Base-by-base conservation (phyloP, 805 yeast species). In the Saccharomycopsis lassenensis region DNA sequence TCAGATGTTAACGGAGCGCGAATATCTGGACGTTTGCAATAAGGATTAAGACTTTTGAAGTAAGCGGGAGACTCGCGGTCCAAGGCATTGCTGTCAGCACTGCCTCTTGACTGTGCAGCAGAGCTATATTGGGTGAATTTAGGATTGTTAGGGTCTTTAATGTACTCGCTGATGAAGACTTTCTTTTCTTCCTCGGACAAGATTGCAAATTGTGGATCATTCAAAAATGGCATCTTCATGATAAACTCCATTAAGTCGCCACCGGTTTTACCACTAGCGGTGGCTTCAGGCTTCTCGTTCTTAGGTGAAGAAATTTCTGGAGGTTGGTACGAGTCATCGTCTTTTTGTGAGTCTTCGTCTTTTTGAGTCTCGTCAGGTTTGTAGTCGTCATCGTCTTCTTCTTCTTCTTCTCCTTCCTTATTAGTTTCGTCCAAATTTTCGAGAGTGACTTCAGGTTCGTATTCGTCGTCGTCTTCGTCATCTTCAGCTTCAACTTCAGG, bases 1-100 rank as follows among this genome's bases (percentile, higher is more conserved):
- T 62, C 69, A 0, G 56, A 52, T 1, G 72, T 54, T 72, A 78
- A 68, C 7, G 80, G 77, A 2, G 55, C 46, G 10, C 67, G 60
- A 26, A 79, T 53, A 48, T 78, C 75, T 1, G 84, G 79, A 50
- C 86, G 64, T 39, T 63, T 58, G 45, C 74, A 68, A 43, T 47
- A 64, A 30, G 70, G 67, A 41, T 67, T 67, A 8, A 35, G 26
- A 3, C 7, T 30, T 15, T 24, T 29, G 5, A 21, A 21, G 18
- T 24, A 21, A 12, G 22, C 24, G n/a, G n/a, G n/a, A n/a, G n/a
- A n/a, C n/a, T n/a, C n/a, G n/a, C n/a, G n/a, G n/a, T n/a, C n/a
- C n/a, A n/a, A n/a, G n/a, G n/a, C n/a, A n/a, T n/a, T n/a, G n/a
- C n/a, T n/a, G n/a, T n/a, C n/a, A n/a, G n/a, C n/a, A n/a, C n/a